Conservation (phyloP, 139 green algal genomes). For the Tetradesmus lagerheimii region DNA sequence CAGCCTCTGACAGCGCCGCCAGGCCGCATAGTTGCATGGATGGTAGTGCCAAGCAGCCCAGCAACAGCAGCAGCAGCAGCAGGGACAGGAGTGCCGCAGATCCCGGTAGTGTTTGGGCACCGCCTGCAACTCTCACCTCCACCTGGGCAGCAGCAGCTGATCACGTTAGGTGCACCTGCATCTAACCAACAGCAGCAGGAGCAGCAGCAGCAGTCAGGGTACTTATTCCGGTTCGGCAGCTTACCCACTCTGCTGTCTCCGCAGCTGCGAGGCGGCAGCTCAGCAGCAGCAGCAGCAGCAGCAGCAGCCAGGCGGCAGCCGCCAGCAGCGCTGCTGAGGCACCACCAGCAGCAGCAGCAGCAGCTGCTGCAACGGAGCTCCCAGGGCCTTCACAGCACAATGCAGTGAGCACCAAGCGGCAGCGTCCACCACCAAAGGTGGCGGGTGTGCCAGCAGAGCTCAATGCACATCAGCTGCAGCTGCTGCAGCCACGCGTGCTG, state of each 20-base stretch:
- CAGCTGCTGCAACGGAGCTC: no score
- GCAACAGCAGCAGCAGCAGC: background rate
- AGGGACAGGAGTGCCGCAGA: background rate
- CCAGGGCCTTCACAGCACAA: no score
- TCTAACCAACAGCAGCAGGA: background rate
- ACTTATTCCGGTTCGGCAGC: background rate
- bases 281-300: background rate
- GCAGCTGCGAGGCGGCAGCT: background rate
- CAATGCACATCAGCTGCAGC: background rate
- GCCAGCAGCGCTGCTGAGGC: background rate
- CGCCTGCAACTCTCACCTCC: background rate
- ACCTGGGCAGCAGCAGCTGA: background rate
- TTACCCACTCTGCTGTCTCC: background rate
- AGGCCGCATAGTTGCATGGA: background rate
- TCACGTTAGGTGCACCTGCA: background rate
- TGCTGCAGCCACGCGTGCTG: background rate
- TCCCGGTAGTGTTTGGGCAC: background rate
- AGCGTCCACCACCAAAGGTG: no score
- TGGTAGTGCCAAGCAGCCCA: background rate
- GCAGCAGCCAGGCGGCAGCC: background rate
- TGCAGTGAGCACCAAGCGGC: no score
- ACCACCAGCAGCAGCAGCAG: background rate
- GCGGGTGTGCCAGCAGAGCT: no score
- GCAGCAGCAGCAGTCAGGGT: constrained; percentile 1
- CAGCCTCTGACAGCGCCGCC: background rate